Evolutionary conservation across 164 flowering plant genomes (phyloP).

Genomic region (Protea cynaroides): DNA sequence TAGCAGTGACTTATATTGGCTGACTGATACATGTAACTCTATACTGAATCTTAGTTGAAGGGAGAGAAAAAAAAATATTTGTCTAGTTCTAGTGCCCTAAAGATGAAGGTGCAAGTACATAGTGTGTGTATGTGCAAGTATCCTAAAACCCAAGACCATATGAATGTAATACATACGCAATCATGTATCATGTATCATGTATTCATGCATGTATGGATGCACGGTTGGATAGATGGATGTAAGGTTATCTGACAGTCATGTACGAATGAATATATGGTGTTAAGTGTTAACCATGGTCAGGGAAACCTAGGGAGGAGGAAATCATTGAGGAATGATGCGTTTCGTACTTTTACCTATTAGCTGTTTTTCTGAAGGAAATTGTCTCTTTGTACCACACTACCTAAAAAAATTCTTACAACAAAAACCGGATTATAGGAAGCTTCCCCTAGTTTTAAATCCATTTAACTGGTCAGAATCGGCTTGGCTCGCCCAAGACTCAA

Average conservation of each 20-base stretch:
- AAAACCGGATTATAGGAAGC: neutral
- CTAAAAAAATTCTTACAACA: neutral
- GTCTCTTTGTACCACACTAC: neutral
- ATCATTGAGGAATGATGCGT: constrained; percentile 75
- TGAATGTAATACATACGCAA: no score
- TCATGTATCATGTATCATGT: neutral
- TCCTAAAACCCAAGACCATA: no score
- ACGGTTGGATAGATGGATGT: neutral
- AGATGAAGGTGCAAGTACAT: neutral
- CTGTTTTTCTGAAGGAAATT: constrained; percentile 1
- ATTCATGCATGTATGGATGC: neutral
- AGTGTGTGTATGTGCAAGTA: no score
- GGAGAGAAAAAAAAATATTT: neutral
- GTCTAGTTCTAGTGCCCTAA: neutral
- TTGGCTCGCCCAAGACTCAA: constrained; percentile 21
- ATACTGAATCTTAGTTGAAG: no score
- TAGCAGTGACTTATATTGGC: neutral
- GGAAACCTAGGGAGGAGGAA: constrained; percentile 26
- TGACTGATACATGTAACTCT: neutral
- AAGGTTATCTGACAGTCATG: no score
- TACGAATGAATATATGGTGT: no score
- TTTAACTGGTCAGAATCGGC: constrained; percentile 15
- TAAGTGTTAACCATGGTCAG: constrained; percentile 28
- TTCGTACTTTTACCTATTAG: constrained; percentile 34
- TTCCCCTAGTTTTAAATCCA: neutral